Base-by-base conservation (phyloP, 169 alveolate genomes). In the Amoebophrya sp. region DNA sequence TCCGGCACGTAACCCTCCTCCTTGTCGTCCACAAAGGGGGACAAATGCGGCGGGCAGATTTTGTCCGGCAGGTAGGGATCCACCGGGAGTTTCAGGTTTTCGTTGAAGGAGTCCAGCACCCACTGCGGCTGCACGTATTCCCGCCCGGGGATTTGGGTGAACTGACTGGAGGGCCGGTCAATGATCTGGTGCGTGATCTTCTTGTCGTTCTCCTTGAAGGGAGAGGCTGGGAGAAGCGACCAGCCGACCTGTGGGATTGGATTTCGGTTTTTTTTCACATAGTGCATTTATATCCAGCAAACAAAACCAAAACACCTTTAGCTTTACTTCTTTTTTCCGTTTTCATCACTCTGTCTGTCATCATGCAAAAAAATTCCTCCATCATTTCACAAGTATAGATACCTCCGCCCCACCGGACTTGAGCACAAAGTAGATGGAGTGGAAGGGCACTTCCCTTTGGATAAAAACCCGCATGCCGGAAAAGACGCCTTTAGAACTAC, bases 51-150 rank as follows among this genome's bases (percentile, higher is more conserved):
- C 0, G 96, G 96, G 25, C 47, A 18, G 3, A 23, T 38, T 88
- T 91, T 92, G 23, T 93, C 95, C 23, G 93, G 92, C 0, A 39
- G 91, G 92, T 92, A 91, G 40, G 55, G 77, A 25, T 83, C 92
- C 0, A 83, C 77, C 40, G 94, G 94, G 89, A 77, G 90, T 35
- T 29, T 90, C 32, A 90, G 0, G 33, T 93, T 93, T 2, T 91
- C 90, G 90, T 94, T 94, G 94, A 94, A 88, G 77, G 94, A 92
- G 77, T 94, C 96, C 77, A 94, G 77, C 14, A 94, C 91, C 96
- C 96, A 94, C 88, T 94, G 96, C 23, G 96, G 96, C 94, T 94
- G 96, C 40, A 94, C 94, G 33, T 83, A 66, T n/a, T 94, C 96
- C 23, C 96, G 91, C 18, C 92, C 90, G 77, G 0, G n/a, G 40